Conservation (phyloP, 1,284 basidiomycete species). For the Boletellus sp. region DNA sequence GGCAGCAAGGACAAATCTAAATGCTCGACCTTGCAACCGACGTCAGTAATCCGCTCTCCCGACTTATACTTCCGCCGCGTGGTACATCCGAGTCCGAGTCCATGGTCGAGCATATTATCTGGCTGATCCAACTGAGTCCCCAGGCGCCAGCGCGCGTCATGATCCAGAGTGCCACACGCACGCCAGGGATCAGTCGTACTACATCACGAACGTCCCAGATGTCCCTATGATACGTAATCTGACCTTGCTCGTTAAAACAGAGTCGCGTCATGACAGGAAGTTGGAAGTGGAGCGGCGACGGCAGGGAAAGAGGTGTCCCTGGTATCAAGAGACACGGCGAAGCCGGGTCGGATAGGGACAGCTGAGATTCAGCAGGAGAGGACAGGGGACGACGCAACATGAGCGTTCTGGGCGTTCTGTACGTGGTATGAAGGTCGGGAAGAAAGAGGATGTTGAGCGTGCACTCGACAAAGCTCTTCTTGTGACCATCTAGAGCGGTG, state of each 20-base stretch:
- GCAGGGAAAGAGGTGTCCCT: constrained; percentile 51
- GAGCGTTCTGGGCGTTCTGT: constrained; percentile 21
- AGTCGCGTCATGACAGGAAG: constrained; percentile 66
- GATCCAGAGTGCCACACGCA: constrained; percentile 63
- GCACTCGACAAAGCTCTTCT: constrained; percentile 68
- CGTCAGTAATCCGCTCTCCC: constrained; percentile 16
- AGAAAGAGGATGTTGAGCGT: constrained; percentile 56
- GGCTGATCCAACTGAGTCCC: constrained; percentile 44
- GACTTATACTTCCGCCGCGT: not conserved
- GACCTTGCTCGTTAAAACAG: constrained; percentile 71
- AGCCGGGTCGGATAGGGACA: constrained; percentile 23
- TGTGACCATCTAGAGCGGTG: constrained; percentile 57
- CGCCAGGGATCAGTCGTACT: constrained; percentile 64
- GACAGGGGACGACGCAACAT: constrained; percentile 36
- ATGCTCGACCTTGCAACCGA: constrained; percentile 4
- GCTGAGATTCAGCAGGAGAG: constrained; percentile 28
- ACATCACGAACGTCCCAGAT: constrained; percentile 74
- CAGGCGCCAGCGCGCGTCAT: constrained; percentile 55
- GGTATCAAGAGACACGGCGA: constrained; percentile 48
- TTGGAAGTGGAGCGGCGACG: constrained; percentile 67
- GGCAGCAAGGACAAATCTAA: constrained; percentile 9
- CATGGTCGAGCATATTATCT: constrained; percentile 12
- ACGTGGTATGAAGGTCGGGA: constrained; percentile 40
- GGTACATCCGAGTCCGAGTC: not conserved
- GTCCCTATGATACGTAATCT: constrained; percentile 69